phyloP scores from a whole-genome alignment of 139 green algal species.

The Parachlorella kessleri region DNA sequence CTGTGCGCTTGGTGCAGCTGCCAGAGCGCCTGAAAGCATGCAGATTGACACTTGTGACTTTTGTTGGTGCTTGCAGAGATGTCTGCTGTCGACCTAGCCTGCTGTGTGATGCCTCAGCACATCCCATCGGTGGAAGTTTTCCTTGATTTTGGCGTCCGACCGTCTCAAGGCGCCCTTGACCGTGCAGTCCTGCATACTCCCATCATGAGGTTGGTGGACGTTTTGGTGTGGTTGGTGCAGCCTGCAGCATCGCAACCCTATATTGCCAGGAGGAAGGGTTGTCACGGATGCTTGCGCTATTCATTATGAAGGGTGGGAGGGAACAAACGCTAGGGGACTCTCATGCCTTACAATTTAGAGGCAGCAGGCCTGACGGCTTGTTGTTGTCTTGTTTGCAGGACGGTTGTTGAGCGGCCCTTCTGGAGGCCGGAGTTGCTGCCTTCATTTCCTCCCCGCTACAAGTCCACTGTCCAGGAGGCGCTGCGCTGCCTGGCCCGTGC shows the following conservation, averaged over 20 bases:
- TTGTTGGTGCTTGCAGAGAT: neutral
- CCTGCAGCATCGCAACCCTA: neutral
- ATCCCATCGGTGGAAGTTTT: constrained; percentile 28
- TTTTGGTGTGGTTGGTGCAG: neutral
- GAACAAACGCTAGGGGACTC: neutral
- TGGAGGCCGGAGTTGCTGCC: constrained; percentile 19
- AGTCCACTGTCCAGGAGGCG: neutral
- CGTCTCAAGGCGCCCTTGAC: constrained; percentile 2
- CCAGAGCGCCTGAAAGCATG: neutral
- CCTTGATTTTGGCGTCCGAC: constrained; percentile 3
- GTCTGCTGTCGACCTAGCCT: constrained; percentile 29
- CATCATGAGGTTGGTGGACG: constrained; percentile 13
- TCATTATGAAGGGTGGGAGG: neutral
- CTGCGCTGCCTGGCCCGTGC: constrained; percentile 20
- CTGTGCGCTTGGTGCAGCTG: too few relatives aligned
- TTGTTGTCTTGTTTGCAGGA: too few relatives aligned
- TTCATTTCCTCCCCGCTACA: constrained; percentile 17
- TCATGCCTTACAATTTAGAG: too few relatives aligned
- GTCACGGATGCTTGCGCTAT: neutral
- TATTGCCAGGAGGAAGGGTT: neutral
- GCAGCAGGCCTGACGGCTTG: too few relatives aligned
- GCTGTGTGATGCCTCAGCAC: constrained; percentile 7
- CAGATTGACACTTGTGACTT: neutral
- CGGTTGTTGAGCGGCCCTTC: constrained; percentile 14
- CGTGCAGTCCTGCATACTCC: constrained; percentile 4